Evolutionary conservation across 306 rosid species (phyloP), one percentile per base, ranked within the genome.

Genomic region (Adenanthera pavonina): DNA sequence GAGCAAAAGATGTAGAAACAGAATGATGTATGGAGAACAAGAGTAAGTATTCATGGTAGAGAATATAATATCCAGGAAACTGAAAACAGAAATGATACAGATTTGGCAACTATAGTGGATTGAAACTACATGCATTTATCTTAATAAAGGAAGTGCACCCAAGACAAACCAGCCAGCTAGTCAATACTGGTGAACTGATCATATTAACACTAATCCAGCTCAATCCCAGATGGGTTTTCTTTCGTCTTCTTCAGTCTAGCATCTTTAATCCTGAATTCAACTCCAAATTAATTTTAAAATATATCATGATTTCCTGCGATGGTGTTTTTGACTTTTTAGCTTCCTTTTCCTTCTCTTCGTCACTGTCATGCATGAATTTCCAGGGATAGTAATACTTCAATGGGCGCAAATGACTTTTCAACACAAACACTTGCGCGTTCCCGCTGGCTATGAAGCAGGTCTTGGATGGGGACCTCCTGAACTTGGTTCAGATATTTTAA

Each of bases 1-100:
- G 53, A 72, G 49, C 25, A 35, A 62, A 8, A 69, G 51, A 41
- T 15, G 48, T 3, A 43, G 15, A 17, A 56, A 65, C 19, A 82
- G 73, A 33, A 40, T 15, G 48, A 71, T 54, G 59, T 30, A 47
- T 3, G 41, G 33, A 72, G 57, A 70, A 59, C 61, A 79, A 68
- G 33, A 36, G 13, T 8, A 1, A 64, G 1, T 15, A 16, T 75
- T n/a, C 82, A 86, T 75, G 8, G 41, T 40, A 70, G 11, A 52
- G 0, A 44, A 14, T 1, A 70, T 51, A n/a, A 19, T 51, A 2
- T 34, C 64, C 16, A 33, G 16, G 82, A 11, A 9, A 54, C 3
- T 41, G 34, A 17, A 14, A 54, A 4, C 6, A n/a, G 51, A 56
- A 65, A 70, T 2, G 8, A 5, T 40, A 30, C 7, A 4, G 19